Evolutionary conservation across 169 alveolate species (phyloP), one percentile per base, ranked within the genome.

Genomic region (Eimeria maxima): DNA sequence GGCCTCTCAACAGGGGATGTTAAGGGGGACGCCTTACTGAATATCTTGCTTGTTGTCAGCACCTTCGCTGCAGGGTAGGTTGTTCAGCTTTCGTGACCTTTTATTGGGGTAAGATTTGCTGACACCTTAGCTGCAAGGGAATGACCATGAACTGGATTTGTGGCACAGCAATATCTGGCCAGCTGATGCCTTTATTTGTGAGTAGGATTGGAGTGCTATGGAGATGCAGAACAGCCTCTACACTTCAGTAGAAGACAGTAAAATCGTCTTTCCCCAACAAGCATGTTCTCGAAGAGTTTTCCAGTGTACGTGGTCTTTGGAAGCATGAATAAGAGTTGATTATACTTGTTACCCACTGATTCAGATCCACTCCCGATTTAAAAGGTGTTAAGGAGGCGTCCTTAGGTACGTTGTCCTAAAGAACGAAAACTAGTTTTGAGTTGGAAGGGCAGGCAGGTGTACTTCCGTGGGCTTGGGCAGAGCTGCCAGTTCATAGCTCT

Each of bases 11-110:
- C 24, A 45, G 88, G 69, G 24, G n/a, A 13, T 78, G 45, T 7
- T 57, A 33, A 47, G 14, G 76, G 55, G 29, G 73, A 53, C 6
- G 24, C 42, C 50, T 1, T 83, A 42, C 29, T 83, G 69, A 27
- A 80, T 45, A 27, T 27, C 69, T 80, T 80, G 69, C 67, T 80
- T 24, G 69, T 80, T 47, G 8, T 80, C 24, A 80, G 89, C 53
- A 13, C 69, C 8, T 27, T 80, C 18, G 69, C 67, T 29, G 63
- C 74, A 55, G 91, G 91, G 91, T 83, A 60, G 45, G 91, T 24
- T n/a, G n/a, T 27, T 27, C 18, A 22, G 16, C 67, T 22, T 50
- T n/a, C 47, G 33, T 83, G 76, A 38, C 69, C 22, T 8, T 24
- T 3, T 57, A 18, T 55, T 29, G 45, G 57, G 50, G 29, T 13